A percentile compares a stretch with the other conserved stretches of the same genome.
Conservation (phyloP, 768 basidiomycete species). For the Podaxis sp. region DNA sequence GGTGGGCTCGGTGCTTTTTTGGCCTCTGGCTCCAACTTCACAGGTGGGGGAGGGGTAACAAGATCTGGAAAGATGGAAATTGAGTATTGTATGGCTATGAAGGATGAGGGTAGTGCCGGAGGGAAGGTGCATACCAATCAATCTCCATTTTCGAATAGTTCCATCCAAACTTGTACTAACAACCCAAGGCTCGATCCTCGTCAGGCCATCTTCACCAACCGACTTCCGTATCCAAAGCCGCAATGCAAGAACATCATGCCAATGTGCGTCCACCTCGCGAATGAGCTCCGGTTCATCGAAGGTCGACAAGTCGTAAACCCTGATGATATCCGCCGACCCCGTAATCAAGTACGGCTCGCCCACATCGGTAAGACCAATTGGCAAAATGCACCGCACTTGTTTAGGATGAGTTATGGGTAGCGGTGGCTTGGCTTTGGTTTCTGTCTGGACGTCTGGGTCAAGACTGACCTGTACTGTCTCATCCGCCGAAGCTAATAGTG, state of each 20-base stretch:
- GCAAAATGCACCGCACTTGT: constrained; percentile 74
- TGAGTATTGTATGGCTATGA: neutral
- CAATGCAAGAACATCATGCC: constrained; percentile 83
- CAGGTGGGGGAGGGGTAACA: constrained; percentile 31
- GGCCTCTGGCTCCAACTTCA: constrained; percentile 17
- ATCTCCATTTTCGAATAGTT: constrained; percentile 83
- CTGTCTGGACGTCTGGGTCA: constrained; percentile 33
- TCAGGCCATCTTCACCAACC: constrained; percentile 41
- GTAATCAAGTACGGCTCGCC: constrained; percentile 76
- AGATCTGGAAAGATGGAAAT: constrained; percentile 33
- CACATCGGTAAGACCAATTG: constrained; percentile 62
- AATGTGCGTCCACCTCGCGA: constrained; percentile 81
- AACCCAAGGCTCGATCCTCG: constrained; percentile 75
- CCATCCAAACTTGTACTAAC: constrained; percentile 84
- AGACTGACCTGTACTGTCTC: constrained; percentile 71
- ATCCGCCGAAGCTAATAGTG: constrained; percentile 76
- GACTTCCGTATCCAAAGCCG: constrained; percentile 65
- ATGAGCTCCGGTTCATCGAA: constrained; percentile 68
- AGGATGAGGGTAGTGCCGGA: neutral
- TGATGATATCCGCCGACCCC: constrained; percentile 80
- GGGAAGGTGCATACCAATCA: constrained; percentile 50
- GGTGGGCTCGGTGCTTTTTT: constrained; percentile 9
- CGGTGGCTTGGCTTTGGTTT: constrained; percentile 32
- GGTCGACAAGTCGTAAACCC: constrained; percentile 75
- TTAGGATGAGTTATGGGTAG: constrained; percentile 59